These are phyloP conservation scores for Dianthus caryophyllus DNA, from an alignment of 148 eudicot genomes.

Conservation along the genomic window DNA sequence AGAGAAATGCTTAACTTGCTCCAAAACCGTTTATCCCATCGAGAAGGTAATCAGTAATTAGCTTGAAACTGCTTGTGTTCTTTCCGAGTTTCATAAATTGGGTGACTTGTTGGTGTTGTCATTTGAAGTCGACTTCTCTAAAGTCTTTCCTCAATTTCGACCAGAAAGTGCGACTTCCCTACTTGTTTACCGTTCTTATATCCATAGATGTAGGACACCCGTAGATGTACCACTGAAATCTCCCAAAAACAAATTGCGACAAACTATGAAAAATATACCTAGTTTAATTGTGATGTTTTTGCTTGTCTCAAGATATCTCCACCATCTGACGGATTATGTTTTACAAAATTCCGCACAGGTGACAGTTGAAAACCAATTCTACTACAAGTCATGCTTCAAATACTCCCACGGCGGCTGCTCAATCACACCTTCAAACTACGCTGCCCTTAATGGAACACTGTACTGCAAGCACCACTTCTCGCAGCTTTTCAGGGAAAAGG, in stretches of 20 bases:
- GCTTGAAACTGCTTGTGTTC: background rate
- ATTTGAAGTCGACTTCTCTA: too few species aligned
- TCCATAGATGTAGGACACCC: too few species aligned
- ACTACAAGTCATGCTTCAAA: conserved; percentile 85
- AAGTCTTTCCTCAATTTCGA: too few species aligned
- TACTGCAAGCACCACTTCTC: conserved; percentile 94
- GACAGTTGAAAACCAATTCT: conserved; percentile 70
- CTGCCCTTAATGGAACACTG: conserved; percentile 75
- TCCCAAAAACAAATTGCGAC: too few species aligned
- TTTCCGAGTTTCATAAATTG: background rate
- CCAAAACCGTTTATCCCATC: conserved; percentile 84
- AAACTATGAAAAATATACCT: too few species aligned
- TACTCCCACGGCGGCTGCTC: conserved; percentile 85
- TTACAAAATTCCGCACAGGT: conserved; percentile 38
- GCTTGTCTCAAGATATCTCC: conserved; percentile 5
- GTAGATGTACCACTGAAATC: too few species aligned
- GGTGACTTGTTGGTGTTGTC: too few species aligned
- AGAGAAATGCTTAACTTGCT: conserved; percentile 87
- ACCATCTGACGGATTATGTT: background rate
- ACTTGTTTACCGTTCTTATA: too few species aligned
- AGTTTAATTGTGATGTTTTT: background rate
- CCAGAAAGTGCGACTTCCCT: too few species aligned
- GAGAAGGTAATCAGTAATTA: conserved; percentile 70
- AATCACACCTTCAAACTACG: conserved; percentile 79
- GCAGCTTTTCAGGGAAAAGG: conserved; percentile 94